Evolutionary conservation across 257 asterid genomes (phyloP), one percentile per base, ranked within the genome.

Genomic region (Lycium ferocissimum): DNA sequence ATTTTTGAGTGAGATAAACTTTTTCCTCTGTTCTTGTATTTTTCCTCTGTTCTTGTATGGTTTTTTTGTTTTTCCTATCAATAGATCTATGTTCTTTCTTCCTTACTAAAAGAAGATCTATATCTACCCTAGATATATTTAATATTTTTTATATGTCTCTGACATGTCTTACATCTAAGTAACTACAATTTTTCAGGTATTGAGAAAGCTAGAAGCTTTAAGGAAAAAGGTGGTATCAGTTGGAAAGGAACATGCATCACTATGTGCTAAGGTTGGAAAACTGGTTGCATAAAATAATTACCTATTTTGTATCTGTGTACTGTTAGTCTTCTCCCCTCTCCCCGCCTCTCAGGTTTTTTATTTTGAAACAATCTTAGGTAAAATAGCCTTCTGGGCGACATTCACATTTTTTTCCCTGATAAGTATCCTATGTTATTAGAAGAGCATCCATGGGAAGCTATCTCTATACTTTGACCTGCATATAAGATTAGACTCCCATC

Each of bases 211-310:
- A 83, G 95, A 93, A 22, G 85, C 87, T 56, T 88, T 96, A 79
- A 94, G 98, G 90, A 95, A 93, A 92, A 94, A 90, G 89, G 93
- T 96, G 86, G 97, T 93, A 56, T 91, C 95, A 83, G 94, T 93
- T 81, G 99, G 98, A 92, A 96, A 96, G 89, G 97, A 95, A 83
- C 97, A 92, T 56, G 99, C 99, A 83, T 90, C 98, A 59, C 85
- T 92, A 63, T 96, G 99, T 76, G 97, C 98, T 75, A 93, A 96
- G 98, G 99, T 96, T 81, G 88, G 87, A 83, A 72, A 79, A 56
- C 81, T 61, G 80, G 84, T 89, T 59, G 56, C 51, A 26, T 26
- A 38, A 45, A 37, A 58, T 20, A 66, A 33, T 72, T 18, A 18
- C 65, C 54, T 80, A 18, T 22, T 62, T 71, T 67, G 17, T 69